Evolutionary conservation across 1,139 yeast genomes (phyloP).

Genomic region (Saccharomyces hybrid): DNA sequence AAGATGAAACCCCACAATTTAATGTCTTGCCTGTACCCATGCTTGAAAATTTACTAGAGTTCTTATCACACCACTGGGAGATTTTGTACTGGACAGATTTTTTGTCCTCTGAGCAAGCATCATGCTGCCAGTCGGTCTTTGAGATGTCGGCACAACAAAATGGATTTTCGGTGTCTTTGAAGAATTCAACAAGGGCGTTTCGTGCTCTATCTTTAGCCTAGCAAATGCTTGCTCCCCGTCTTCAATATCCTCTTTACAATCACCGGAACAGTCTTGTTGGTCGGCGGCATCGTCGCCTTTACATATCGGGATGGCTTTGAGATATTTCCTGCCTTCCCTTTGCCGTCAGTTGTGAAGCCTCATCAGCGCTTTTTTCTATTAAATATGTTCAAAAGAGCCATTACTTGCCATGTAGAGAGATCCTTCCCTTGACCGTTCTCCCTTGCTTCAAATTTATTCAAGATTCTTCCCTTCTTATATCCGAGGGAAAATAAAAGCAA

Average conservation of each 20-base stretch:
- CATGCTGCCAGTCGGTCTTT: conserved; percentile 77
- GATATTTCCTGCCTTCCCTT: conserved; percentile 6
- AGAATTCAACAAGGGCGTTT: conserved; percentile 57
- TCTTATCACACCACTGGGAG: conserved; percentile 39
- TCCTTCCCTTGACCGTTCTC: neutral
- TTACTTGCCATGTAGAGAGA: neutral
- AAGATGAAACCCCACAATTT: conserved; percentile 48
- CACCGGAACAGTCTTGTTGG: conserved; percentile 3
- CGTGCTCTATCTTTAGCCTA: conserved; percentile 44
- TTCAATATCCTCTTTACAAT: conserved; percentile 15
- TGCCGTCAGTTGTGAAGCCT: neutral
- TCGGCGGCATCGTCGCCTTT: conserved; percentile 1
- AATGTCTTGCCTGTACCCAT: conserved; percentile 33
- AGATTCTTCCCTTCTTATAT: neutral
- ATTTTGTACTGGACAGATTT: conserved; percentile 49
- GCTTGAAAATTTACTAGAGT: conserved; percentile 17
- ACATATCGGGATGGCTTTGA: conserved; percentile 8
- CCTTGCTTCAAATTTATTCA: neutral
- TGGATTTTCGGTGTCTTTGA: conserved; percentile 66
- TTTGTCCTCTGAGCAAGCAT: conserved; percentile 48
- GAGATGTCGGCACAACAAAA: conserved; percentile 73
- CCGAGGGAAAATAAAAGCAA: neutral
- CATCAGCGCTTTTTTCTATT: neutral
- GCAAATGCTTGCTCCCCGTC: conserved; percentile 19
- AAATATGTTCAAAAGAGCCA: neutral